Conservation (phyloP, 1,139 yeast species). For the Diutina sp. region DNA sequence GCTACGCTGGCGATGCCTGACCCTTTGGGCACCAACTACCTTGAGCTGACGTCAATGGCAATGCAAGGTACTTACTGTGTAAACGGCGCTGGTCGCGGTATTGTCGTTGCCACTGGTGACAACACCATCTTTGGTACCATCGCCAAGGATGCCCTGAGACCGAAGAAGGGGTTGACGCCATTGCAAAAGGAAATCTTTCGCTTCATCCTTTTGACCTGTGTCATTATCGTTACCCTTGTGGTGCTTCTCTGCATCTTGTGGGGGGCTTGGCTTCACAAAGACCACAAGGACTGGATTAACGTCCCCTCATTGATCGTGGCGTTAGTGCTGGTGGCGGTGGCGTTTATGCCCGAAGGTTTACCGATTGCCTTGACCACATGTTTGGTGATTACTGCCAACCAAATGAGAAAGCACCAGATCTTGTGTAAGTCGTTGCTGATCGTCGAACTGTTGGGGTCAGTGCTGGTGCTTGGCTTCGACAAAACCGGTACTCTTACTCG, state of each 20-base stretch:
- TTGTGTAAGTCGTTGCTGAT: conserved; percentile 19
- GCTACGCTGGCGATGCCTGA: conserved; percentile 11
- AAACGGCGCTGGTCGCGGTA: conserved; percentile 18
- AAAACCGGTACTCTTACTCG: conserved; percentile 26
- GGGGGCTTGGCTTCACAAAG: conserved; percentile 28
- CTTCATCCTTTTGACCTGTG: conserved; percentile 13
- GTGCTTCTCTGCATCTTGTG: conserved; percentile 22
- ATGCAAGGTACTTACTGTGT: conserved; percentile 34
- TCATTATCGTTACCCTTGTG: conserved; percentile 13
- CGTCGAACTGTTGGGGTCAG: conserved; percentile 23
- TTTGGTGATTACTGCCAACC: conserved; percentile 17
- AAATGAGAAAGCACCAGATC: conserved; percentile 17
- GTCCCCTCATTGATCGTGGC: conserved; percentile 20
- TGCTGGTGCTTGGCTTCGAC: conserved; percentile 22
- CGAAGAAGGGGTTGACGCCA: conserved; percentile 18
- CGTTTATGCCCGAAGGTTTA: conserved; percentile 24
- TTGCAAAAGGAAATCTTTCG: conserved; percentile 19
- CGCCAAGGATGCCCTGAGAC: conserved; percentile 18
- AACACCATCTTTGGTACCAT: conserved; percentile 20
- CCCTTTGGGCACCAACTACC: conserved; percentile 19
- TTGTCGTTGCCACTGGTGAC: conserved; percentile 21
- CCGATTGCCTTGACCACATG: conserved; percentile 24
- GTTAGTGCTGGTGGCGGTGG: conserved; percentile 20
- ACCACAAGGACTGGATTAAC: conserved; percentile 20
- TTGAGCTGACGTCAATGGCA: conserved; percentile 29